Evolutionary conservation across 768 basidiomycete genomes (phyloP), one percentile per base, ranked within the genome.

Genomic region (Tylopilus subfusipes): DNA sequence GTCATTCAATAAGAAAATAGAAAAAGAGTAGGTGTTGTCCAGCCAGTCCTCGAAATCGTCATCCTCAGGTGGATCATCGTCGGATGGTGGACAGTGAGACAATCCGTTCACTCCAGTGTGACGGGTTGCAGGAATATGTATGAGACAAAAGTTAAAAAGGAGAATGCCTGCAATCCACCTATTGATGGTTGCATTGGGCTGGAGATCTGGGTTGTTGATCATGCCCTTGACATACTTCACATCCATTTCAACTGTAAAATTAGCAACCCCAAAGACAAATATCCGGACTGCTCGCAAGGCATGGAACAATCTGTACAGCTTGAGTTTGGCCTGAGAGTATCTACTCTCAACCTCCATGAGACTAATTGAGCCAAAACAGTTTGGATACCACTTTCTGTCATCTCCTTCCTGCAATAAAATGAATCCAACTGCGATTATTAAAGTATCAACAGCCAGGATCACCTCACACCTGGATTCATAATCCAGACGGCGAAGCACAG

Each of bases 191-290:
- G 2, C 45, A 22, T 46, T 46, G 0, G 31, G 19, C 30, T 54
- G 42, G 0, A 49, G 27, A 7, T 54, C 33, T 1, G 11, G 25
- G 16, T 54, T 54, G 7, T 54, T 48, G 25, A 54, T 54, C 40
- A 54, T 53, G 0, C 29, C 44, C 4, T 53, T 29, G 16, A 47
- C 8, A n/a, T n/a, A n/a, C n/a, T n/a, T n/a, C n/a, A n/a, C n/a
- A n/a, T n/a, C n/a, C n/a, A n/a, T n/a, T n/a, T n/a, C n/a, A n/a
- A n/a, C n/a, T n/a, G n/a, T n/a, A n/a, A n/a, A n/a, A n/a, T n/a
- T n/a, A n/a, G n/a, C n/a, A n/a, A n/a, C n/a, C n/a, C n/a, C n/a
- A n/a, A n/a, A n/a, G n/a, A n/a, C 48, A 2, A 43, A 54, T 2
- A 43, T 25, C 0, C 12, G 1, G 7, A 54, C 42, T 2, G 24